These are phyloP conservation scores for Barnettozyma siamensis DNA, from an alignment of 805 yeast genomes.

Conservation along the genomic window DNA sequence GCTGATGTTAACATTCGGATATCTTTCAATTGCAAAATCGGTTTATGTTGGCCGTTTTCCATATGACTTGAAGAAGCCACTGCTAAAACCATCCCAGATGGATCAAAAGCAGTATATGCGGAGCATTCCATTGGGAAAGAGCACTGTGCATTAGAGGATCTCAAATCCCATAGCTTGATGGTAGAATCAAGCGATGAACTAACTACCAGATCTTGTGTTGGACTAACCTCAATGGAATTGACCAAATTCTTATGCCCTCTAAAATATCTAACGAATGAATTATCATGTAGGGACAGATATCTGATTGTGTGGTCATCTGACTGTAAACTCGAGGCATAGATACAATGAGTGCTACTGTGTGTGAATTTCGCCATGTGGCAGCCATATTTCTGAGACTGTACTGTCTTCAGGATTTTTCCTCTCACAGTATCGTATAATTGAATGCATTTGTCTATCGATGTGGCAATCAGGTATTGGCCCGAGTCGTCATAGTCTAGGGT, in stretches of 20 bases:
- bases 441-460: conserved; percentile 78
- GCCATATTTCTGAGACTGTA: conserved; percentile 87
- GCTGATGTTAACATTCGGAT: conserved; percentile 48
- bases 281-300: conserved; percentile 69
- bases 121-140: conserved; percentile 1
- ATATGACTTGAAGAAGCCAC: conserved; percentile 46
- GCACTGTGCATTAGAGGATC: conserved; percentile 63
- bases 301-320: conserved; percentile 70
- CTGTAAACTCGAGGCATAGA: conserved; percentile 72
- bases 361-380: conserved; percentile 83
- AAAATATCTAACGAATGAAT: conserved; percentile 78
- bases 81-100: conserved; percentile 59
- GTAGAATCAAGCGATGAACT: conserved; percentile 73
- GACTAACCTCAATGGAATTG: conserved; percentile 64
- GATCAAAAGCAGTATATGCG: conserved; percentile 61
- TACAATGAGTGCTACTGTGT: conserved; percentile 62
- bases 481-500: conserved; percentile 79
- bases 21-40: conserved; percentile 54
- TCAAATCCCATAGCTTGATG: conserved; percentile 81
- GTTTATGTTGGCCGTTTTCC: conserved; percentile 29
- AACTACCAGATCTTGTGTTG: conserved; percentile 56
- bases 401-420: conserved; percentile 64
- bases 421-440: conserved; percentile 71
- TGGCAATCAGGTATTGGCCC: conserved; percentile 69
- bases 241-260: conserved; percentile 82